Base-by-base conservation (phyloP, 176 grass and related monocot species). In the Oropetium thomaeum region DNA sequence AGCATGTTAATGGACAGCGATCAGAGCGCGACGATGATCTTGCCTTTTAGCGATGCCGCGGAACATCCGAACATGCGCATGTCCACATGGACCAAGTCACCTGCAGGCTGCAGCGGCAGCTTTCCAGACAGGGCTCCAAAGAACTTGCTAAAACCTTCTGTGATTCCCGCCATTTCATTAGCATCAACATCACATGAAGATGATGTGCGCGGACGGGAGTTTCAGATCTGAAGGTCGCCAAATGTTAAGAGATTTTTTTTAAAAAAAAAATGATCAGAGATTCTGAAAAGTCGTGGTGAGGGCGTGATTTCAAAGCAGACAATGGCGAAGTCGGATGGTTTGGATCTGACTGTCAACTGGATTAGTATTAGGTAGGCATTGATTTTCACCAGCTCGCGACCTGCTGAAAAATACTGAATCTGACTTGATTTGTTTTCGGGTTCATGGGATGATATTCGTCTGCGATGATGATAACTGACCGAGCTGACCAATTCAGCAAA, bases 11-110 rank as follows among this genome's bases (percentile, higher is more conserved):
- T 8, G n/a, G 25, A 38, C 77, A 53, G 26, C 52, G 34, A 86
- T 81, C 55, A 65, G 51, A 40, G 20, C 37, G 72, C 31, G 54
- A 87, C 76, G 72, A 39, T 82, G 72, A 39, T 82, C 47, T 30
- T 17, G 66, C 65, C 7, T n/a, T 59, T 59, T 70, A 7, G 30
- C n/a, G 2, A 4, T 27, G 42, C 16, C 30, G 6, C 42, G 32
- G 42, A 45, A 32, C 43, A 49, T 45, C 67, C 11, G 68, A 33
- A 48, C 73, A 62, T 62, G 73, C 76, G 73, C 76, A 40, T 40
- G 61, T 45, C 69, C 76, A 74, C 69, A 85, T 74, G 83, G 70
- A 62, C 32, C 23, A 12, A 58, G 62, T 42, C 64, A 62, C 53
- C 57, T 40, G 81, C 52, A 59, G 10, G 41, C 57, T 40, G 81